phyloP scores from a whole-genome alignment of 2,329 filamentous ascomycete species.

The Sporothrix curviconia region DNA sequence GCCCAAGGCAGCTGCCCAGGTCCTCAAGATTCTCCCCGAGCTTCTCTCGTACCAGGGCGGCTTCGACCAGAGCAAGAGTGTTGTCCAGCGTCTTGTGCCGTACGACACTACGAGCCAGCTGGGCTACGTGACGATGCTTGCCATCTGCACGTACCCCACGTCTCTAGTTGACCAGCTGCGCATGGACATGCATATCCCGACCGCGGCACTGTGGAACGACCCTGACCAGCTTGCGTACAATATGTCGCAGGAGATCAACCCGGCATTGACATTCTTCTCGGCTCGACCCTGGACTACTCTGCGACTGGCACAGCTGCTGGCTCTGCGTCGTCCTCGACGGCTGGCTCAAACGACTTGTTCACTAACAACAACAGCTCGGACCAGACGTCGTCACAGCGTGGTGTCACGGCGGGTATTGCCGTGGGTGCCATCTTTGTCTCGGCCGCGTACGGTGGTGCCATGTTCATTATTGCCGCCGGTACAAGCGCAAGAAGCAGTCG shows the following conservation, averaged over 20 bases:
- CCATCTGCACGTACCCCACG: conserved; percentile 61
- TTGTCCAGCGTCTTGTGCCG: conserved; percentile 69
- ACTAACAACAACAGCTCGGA: conserved; percentile 33
- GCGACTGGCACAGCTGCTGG: conserved; percentile 33
- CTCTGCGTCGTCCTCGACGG: conserved; percentile 27
- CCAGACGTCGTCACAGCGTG: conserved; percentile 53
- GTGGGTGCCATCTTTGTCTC: conserved; percentile 72
- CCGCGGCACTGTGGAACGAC: conserved; percentile 70
- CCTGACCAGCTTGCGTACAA: conserved; percentile 57
- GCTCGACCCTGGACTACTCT: conserved; percentile 35
- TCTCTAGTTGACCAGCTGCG: conserved; percentile 61
- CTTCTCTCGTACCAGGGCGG: conserved; percentile 61
- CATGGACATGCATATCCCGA: conserved; percentile 63
- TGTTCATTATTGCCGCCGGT: conserved; percentile 91
- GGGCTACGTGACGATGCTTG: conserved; percentile 77
- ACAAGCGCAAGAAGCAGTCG: conserved; percentile 75
- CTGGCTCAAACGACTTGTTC: conserved; percentile 29
- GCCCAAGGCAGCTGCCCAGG: conserved; percentile 69
- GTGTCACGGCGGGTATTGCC: conserved; percentile 63
- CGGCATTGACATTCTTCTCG: conserved; percentile 61
- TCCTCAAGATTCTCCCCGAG: conserved; percentile 70
- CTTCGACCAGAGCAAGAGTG: conserved; percentile 43
- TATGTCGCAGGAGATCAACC: conserved; percentile 76
- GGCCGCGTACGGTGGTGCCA: conserved; percentile 83
- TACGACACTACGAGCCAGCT: conserved; percentile 63